Evolutionary conservation across 495 filamentous ascomycete genomes (phyloP), one percentile per base, ranked within the genome.

Genomic region (Diplogelasinospora grovesii): DNA sequence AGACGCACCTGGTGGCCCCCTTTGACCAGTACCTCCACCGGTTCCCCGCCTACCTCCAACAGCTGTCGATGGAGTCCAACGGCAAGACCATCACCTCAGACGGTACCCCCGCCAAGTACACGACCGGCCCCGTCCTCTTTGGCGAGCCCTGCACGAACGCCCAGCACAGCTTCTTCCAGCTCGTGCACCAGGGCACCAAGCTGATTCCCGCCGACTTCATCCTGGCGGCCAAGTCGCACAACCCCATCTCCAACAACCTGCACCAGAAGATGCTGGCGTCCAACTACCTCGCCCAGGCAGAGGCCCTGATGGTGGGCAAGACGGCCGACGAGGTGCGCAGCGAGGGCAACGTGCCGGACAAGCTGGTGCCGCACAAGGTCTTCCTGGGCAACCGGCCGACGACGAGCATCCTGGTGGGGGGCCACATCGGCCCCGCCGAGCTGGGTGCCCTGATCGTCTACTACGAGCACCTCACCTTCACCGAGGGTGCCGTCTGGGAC

Each of bases 121-220:
- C 89, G 36, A 98, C 92, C 11, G 92, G 69, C 13, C 76, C 92
- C 15, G 85, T 98, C 64, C 69, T 98, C 39, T 98, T 98, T 63
- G 92, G 92, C 55, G 92, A 97, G 73, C 92, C 92, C 38, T 92
- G 89, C 61, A 98, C 92, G 63, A 98, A 98, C 61, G 92, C 92
- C 43, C 92, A 98, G 74, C 92, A 98, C 78, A 97, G 92, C 41
- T 98, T 98, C 81, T 98, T 90, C 81, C 92, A 98, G 74, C 81
- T 98, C 36, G 78, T 98, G 26, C 92, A 98, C 73, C 92, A 98
- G 69, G 92, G 92, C 50, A 97, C 93, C 51, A 97, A 97, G 77
- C 81, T 98, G 48, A 97, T 98, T 57, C 92, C 92, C 8, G 82
- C 89, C 46, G 92, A 98, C 69, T 98, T 98, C 75, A 85, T 98